phyloP scores from a whole-genome alignment of 2,329 filamentous ascomycete species.

The Bertia moriformis region DNA sequence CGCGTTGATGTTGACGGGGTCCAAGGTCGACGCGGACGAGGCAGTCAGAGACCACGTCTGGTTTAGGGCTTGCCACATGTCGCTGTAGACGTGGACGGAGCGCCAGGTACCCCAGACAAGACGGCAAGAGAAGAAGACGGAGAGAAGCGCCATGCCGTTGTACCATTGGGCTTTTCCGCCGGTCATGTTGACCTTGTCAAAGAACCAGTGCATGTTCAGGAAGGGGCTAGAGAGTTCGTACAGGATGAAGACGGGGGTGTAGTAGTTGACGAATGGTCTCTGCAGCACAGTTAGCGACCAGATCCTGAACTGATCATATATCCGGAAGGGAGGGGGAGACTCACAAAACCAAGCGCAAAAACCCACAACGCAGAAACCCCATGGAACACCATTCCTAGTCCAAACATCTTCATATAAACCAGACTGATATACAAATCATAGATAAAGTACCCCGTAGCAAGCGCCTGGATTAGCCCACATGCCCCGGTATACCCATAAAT shows the following conservation, averaged over 20 bases:
- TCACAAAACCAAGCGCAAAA: constrained; percentile 48
- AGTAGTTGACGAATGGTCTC: constrained; percentile 53
- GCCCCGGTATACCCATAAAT: constrained; percentile 48
- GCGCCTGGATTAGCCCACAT: constrained; percentile 39
- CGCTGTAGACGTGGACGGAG: constrained; percentile 39
- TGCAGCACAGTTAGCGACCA: constrained; percentile 12
- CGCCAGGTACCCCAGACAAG: constrained; percentile 49
- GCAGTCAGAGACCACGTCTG: constrained; percentile 17
- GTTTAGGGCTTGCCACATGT: constrained; percentile 38
- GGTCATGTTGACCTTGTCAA: constrained; percentile 52
- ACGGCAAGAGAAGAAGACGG: constrained; percentile 44
- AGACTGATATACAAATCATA: constrained; percentile 46
- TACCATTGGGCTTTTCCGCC: constrained; percentile 45
- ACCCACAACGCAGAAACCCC: constrained; percentile 44
- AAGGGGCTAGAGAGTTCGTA: constrained; percentile 55
- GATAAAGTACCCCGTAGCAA: constrained; percentile 49
- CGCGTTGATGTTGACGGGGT: constrained; percentile 14
- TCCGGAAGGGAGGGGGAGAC: constrained; percentile 14
- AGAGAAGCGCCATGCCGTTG: constrained; percentile 43
- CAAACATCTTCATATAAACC: constrained; percentile 39
- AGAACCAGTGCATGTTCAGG: constrained; percentile 58
- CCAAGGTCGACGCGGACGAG: constrained; percentile 11
- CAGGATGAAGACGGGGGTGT: constrained; percentile 49
- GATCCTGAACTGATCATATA: not conserved
- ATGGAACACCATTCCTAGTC: constrained; percentile 45